Conservation (phyloP, 441 rosid species). For the Euphorbia corollata region DNA sequence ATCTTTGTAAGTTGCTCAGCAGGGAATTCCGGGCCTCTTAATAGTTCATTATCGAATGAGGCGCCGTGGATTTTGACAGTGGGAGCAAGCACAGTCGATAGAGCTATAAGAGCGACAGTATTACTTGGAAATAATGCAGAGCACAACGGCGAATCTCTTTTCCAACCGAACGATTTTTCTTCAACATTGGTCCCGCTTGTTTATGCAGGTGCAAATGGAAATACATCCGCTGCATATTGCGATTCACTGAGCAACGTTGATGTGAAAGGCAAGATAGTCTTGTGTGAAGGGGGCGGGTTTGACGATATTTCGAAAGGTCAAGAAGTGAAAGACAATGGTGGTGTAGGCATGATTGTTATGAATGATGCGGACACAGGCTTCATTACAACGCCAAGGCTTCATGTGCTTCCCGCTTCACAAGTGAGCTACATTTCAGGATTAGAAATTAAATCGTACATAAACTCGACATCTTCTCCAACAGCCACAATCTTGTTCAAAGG, state of each 20-base stretch:
- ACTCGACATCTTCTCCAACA: slow-evolving; percentile 16
- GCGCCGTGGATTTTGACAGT: slow-evolving; percentile 14
- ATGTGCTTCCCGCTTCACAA: slow-evolving; percentile 30
- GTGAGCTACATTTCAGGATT: slow-evolving; percentile 17
- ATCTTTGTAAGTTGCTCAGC: slow-evolving; percentile 4
- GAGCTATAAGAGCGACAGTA: slow-evolving; percentile 9
- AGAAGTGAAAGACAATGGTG: slow-evolving; percentile 32
- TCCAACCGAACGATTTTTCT: slow-evolving; percentile 10
- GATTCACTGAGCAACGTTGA: neutral
- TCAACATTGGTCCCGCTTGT: neutral
- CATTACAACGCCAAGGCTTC: slow-evolving; percentile 24
- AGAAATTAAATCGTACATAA: slow-evolving; percentile 26
- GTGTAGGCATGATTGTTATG: slow-evolving; percentile 31
- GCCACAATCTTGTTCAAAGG: slow-evolving; percentile 28
- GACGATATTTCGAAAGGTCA: slow-evolving; percentile 19
- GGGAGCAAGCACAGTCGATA: slow-evolving; percentile 7
- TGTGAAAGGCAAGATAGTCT: slow-evolving; percentile 14
- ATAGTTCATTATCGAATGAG: slow-evolving; percentile 1
- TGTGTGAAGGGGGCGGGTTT: slow-evolving; percentile 26
- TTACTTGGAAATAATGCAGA: neutral
- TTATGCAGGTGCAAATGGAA: slow-evolving; percentile 5
- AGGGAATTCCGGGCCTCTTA: neutral
- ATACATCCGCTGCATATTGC: neutral
- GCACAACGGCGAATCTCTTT: slow-evolving; percentile 2
- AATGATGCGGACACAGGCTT: slow-evolving; percentile 16